These are phyloP conservation scores for Aspergillus thermomutatus DNA, from an alignment of 2,329 filamentous ascomycete genomes.

Conservation along the genomic window DNA sequence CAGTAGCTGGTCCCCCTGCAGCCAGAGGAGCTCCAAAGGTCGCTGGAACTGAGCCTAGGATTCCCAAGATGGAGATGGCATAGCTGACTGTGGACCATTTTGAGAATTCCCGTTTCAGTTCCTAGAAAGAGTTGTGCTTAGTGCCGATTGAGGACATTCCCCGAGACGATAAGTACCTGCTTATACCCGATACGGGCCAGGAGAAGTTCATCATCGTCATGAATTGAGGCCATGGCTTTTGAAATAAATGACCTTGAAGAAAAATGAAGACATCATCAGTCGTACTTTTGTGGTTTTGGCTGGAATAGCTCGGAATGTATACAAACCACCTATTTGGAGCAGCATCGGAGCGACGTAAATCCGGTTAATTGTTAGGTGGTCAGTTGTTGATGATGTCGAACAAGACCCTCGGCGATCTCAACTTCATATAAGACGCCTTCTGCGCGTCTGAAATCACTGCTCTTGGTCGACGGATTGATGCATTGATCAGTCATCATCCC, in stretches of 20 bases:
- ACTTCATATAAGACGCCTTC: background rate
- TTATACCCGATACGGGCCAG: slow-evolving; percentile 62
- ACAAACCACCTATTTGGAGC: background rate
- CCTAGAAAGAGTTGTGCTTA: slow-evolving; percentile 37
- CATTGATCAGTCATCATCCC: background rate
- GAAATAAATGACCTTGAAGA: background rate
- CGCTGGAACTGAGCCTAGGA: slow-evolving; percentile 63
- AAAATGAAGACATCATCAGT: background rate
- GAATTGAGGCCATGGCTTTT: slow-evolving; percentile 39
- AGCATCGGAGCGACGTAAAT: slow-evolving; percentile 26
- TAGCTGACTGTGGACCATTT: slow-evolving; percentile 66
- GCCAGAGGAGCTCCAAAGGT: slow-evolving; percentile 59
- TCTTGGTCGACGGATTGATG: slow-evolving; percentile 4
- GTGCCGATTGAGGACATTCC: background rate
- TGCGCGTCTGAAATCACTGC: slow-evolving; percentile 3
- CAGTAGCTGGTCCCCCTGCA: slow-evolving; percentile 60
- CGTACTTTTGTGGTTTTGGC: background rate
- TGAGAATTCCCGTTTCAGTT: slow-evolving; percentile 60
- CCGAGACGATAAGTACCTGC: slow-evolving; percentile 45
- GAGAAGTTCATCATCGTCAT: slow-evolving; percentile 58
- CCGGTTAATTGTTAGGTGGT: slow-evolving; percentile 31
- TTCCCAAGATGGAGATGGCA: slow-evolving; percentile 63
- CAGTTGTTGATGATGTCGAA: slow-evolving; percentile 24
- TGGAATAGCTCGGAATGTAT: background rate
- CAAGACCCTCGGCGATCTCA: background rate